phyloP scores from a whole-genome alignment of 2,329 filamentous ascomycete genomes.

The Neopestalotiopsis rosae region DNA sequence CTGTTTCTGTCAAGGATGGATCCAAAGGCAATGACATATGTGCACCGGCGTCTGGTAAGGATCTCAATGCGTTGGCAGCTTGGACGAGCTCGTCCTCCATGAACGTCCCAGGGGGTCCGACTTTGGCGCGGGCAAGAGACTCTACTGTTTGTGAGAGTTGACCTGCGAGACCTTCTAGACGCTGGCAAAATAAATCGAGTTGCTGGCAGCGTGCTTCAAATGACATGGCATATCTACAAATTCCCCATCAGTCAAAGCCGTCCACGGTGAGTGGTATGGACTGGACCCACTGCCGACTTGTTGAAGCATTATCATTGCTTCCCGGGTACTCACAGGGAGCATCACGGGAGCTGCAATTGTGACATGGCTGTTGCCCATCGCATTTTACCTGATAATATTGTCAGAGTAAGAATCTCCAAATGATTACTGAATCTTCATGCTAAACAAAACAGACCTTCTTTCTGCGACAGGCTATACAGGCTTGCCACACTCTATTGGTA shows the following conservation, averaged over 20 bases:
- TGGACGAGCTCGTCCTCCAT: conserved; percentile 8
- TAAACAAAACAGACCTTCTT: background rate
- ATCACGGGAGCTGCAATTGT: conserved; percentile 15
- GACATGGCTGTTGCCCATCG: conserved; percentile 13
- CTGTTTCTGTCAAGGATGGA: background rate
- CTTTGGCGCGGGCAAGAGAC: background rate
- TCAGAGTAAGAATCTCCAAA: background rate
- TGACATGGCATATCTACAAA: conserved; percentile 4
- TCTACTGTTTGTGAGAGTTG: conserved; percentile 14
- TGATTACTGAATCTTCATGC: background rate
- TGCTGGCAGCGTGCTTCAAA: conserved; percentile 14
- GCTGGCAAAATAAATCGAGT: conserved; percentile 10
- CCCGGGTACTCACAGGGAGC: conserved; percentile 13
- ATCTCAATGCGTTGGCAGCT: background rate
- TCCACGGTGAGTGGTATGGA: background rate
- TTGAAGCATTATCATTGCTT: conserved; percentile 16
- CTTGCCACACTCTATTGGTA: conserved; percentile 13
- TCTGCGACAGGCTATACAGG: conserved; percentile 10
- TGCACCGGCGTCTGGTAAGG: conserved; percentile 2
- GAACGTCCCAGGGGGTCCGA: background rate
- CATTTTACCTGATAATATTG: background rate
- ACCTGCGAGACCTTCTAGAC: conserved; percentile 8
- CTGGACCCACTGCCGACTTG: conserved; percentile 10
- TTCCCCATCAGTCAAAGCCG: background rate
- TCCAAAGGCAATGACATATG: background rate